Conservation (phyloP, 2,329 filamentous ascomycete species). For the Sporothrix brunneoviolacea region DNA sequence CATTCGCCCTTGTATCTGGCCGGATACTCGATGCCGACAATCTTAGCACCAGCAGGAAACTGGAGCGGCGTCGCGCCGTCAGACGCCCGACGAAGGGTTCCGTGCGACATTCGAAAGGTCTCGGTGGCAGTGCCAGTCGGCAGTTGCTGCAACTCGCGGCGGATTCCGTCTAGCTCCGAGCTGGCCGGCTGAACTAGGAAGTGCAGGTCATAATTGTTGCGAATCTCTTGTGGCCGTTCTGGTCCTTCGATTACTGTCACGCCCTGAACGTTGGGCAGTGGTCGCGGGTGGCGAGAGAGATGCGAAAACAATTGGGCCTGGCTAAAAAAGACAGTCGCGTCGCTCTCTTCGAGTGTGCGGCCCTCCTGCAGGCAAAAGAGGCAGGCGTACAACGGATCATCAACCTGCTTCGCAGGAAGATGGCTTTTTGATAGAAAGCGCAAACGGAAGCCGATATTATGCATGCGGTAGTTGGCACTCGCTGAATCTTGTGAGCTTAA, state of each 20-base stretch:
- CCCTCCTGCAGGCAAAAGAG: constrained; percentile 47
- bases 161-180: constrained; percentile 37
- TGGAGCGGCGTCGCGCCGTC: constrained; percentile 21
- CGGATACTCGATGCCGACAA: constrained; percentile 47
- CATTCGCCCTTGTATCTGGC: constrained; percentile 47
- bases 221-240: constrained; percentile 32
- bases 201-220: constrained; percentile 49
- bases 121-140: constrained; percentile 41
- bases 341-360: constrained; percentile 44
- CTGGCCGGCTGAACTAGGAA: constrained; percentile 34
- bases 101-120: constrained; percentile 41
- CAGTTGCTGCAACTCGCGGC: constrained; percentile 33
- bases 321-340: constrained; percentile 51
- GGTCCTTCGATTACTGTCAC: constrained; percentile 41
- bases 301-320: constrained; percentile 47
- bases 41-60: constrained; percentile 35
- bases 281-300: constrained; percentile 46
- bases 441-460: constrained; percentile 43
- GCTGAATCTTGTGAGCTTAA: constrained; percentile 25
- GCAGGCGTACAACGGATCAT: constrained; percentile 49
- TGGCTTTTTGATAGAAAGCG: constrained; percentile 53
- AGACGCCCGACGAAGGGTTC: constrained; percentile 28
- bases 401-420: constrained; percentile 40
- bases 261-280: constrained; percentile 43
- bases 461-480: constrained; percentile 40